These are phyloP conservation scores for Eucalyptus virginea DNA, from an alignment of 345 rosid species.

Conservation along the genomic window DNA sequence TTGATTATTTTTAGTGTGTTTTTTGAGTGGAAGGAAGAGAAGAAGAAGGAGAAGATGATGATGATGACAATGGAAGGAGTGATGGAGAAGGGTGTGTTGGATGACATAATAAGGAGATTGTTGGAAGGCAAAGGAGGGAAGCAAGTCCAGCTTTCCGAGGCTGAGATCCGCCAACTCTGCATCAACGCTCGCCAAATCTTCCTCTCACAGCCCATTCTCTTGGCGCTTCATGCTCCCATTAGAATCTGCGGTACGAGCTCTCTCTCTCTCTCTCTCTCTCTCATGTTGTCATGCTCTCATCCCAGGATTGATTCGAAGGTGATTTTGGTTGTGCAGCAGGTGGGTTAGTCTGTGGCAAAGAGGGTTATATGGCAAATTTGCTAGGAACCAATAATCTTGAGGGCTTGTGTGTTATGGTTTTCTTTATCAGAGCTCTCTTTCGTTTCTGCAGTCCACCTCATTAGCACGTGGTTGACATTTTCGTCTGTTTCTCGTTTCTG, in stretches of 20 bases:
- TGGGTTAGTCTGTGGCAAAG: neutral
- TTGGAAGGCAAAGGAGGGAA: constrained; percentile 88
- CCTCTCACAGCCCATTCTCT: constrained; percentile 73
- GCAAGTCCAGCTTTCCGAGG: constrained; percentile 94
- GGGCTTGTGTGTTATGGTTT: neutral
- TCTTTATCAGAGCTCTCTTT: neutral
- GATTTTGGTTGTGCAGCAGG: neutral
- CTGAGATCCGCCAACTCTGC: constrained; percentile 98
- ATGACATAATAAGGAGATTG: constrained; percentile 87
- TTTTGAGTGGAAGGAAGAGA: neutral
- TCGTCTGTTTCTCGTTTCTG: neutral
- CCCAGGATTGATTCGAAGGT: neutral
- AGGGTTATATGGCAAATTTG: neutral
- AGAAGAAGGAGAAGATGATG: constrained; percentile 22
- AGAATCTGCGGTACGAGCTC: constrained; percentile 54
- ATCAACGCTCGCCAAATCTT: constrained; percentile 90
- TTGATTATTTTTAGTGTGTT: neutral
- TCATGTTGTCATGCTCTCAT: neutral
- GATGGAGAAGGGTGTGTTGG: constrained; percentile 75
- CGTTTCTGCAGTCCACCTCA: neutral
- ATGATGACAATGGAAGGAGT: constrained; percentile 61
- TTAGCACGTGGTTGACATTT: neutral
- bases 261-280: neutral
- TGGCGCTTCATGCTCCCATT: constrained; percentile 66
- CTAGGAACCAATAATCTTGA: neutral